Conservation (phyloP, 371 early-diverging fungal species). For the Parasitella parasitica region DNA sequence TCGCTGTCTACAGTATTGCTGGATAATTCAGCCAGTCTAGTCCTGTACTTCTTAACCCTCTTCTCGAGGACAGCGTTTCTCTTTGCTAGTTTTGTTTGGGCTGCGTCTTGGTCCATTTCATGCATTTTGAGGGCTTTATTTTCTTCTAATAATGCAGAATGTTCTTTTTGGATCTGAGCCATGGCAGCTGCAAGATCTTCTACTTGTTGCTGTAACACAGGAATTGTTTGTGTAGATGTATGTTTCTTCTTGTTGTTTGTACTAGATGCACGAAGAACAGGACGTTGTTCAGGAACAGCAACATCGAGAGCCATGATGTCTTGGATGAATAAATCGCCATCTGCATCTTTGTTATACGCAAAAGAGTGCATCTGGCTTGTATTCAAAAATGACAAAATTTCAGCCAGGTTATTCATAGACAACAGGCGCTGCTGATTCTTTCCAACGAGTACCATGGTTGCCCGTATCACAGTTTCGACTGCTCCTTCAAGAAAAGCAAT, state of each 20-base stretch:
- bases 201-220: constrained; percentile 49
- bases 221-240: neutral
- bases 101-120: constrained; percentile 48
- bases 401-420: constrained; percentile 70
- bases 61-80: constrained; percentile 38
- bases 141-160: constrained; percentile 44
- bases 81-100: constrained; percentile 31
- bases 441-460: constrained; percentile 79
- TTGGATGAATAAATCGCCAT: constrained; percentile 61
- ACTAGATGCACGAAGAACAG: neutral
- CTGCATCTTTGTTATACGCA: neutral
- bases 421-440: constrained; percentile 70
- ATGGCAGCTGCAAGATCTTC: constrained; percentile 55
- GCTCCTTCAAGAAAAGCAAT: constrained; percentile 86
- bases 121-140: constrained; percentile 50
- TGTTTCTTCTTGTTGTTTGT: neutral
- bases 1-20: neutral
- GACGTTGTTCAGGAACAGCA: neutral
- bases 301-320: constrained; percentile 55
- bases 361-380: neutral
- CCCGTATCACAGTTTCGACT: constrained; percentile 72
- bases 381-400: constrained; percentile 53
- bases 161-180: constrained; percentile 55
- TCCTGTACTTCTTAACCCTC: constrained; percentile 37
- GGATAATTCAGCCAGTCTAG: constrained; percentile 25